Conservation (phyloP, 2,329 filamentous ascomycete species). For the Lasiodiplodia sp. region DNA sequence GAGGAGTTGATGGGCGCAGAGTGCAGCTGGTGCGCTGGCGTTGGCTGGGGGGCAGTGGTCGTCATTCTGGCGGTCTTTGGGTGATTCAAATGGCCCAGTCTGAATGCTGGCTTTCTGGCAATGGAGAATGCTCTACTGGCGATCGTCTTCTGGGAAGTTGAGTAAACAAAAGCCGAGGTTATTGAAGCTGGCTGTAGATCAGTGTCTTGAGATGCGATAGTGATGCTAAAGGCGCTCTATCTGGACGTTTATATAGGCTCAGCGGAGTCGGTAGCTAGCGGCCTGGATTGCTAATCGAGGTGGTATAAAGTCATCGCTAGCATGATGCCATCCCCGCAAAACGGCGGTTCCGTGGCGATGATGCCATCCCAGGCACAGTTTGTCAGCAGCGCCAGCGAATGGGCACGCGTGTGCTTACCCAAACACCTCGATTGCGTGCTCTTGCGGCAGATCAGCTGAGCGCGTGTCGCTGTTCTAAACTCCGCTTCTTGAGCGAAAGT, state of each 20-base stretch:
- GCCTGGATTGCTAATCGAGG: constrained; percentile 19
- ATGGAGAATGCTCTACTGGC: not conserved
- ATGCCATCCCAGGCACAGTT: constrained; percentile 26
- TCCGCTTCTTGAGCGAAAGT: not conserved
- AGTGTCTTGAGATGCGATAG: not conserved
- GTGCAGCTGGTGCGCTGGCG: constrained; percentile 52
- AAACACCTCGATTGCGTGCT: constrained; percentile 29
- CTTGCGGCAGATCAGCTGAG: constrained; percentile 22
- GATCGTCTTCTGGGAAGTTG: not conserved
- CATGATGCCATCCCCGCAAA: constrained; percentile 26
- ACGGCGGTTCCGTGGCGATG: constrained; percentile 22
- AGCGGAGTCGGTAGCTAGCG: not conserved
- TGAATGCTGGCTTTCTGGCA: not conserved
- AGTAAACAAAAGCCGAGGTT: not conserved
- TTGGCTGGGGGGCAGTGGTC: constrained; percentile 51
- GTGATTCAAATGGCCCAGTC: not conserved
- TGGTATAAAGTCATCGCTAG: constrained; percentile 18
- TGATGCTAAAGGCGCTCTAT: constrained; percentile 20
- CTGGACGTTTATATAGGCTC: constrained; percentile 12
- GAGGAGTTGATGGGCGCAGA: constrained; percentile 38
- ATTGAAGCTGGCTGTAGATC: not conserved
- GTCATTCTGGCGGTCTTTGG: constrained; percentile 45
- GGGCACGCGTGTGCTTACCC: constrained; percentile 18
- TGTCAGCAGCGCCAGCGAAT: constrained; percentile 26
- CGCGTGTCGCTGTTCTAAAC: constrained; percentile 7